A percentile compares a stretch with the other conserved stretches of the same genome.
These are phyloP conservation scores for Candida endomychidarum DNA, from an alignment of 805 yeast species.

Conservation along the genomic window DNA sequence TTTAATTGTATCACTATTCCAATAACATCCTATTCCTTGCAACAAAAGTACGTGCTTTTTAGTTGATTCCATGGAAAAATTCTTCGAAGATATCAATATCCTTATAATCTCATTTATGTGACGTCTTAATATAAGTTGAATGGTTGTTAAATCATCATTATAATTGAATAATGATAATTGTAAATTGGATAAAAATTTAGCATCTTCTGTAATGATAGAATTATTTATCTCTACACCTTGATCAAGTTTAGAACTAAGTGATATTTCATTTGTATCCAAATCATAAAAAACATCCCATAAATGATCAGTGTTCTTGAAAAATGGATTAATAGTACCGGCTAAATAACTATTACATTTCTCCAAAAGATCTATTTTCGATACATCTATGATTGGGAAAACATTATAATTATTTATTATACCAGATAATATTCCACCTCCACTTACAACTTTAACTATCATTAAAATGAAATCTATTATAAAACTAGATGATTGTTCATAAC, in stretches of 20 bases:
- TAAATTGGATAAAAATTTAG: conserved; percentile 41
- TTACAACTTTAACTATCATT: conserved; percentile 42
- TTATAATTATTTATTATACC: conserved; percentile 37
- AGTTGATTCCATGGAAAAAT: conserved; percentile 23
- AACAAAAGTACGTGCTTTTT: conserved; percentile 25
- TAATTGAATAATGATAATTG: conserved; percentile 44
- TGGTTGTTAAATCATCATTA: conserved; percentile 47
- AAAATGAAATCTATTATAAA: conserved; percentile 42
- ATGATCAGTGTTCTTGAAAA: conserved; percentile 52
- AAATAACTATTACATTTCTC: conserved; percentile 44
- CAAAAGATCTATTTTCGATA: conserved; percentile 53
- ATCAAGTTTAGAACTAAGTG: conserved; percentile 13
- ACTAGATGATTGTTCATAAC: conserved; percentile 41
- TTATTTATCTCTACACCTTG: conserved; percentile 22
- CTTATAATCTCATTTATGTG: conserved; percentile 45
- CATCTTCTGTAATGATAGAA: conserved; percentile 46
- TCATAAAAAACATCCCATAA: conserved; percentile 65
- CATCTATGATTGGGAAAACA: conserved; percentile 61
- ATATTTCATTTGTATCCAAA: conserved; percentile 50
- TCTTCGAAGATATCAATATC: conserved; percentile 37
- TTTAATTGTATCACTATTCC: conserved; percentile 43
- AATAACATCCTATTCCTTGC: conserved; percentile 45
- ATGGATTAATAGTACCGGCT: conserved; percentile 69
- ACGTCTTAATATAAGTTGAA: conserved; percentile 43
- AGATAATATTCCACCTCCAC: conserved; percentile 43